Evolutionary conservation across 2,329 filamentous ascomycete species (phyloP), one percentile per base, ranked within the genome.

Genomic region (Colletotrichum destructivum): DNA sequence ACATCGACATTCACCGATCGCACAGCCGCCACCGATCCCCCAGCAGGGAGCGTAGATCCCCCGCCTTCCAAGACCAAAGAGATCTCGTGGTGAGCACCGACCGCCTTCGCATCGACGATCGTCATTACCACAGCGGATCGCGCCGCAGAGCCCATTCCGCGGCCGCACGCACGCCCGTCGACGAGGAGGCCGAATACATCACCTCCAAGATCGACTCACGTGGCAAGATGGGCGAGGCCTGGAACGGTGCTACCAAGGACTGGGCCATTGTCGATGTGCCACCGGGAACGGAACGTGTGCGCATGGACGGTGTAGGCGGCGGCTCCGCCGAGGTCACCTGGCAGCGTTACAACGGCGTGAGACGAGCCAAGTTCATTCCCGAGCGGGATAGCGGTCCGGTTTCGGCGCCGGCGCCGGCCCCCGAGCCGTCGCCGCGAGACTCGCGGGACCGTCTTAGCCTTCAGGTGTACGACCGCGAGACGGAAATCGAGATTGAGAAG

Each of bases 181-280:
- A 91, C 56, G 89, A 92, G 52, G 93, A 93, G 78, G 89, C 88
- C 44, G 86, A 90, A 52, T 91, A 93, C 72, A 87, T 90, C 73
- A 88, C 86, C 35, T 78, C 81, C 71, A 85, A 84, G 75, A 87
- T 90, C 73, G 87, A 90, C 74, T 82, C 84, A 16, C 89, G 93
- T 40, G 91, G 89, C 23, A 89, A 89, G 73, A 88, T 91, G 77
- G 93, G 92, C 63, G 94, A 96, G 81, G 93, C 92, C 26, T 91
- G 88, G 79, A 89, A 93, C 76, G 93, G 93, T 63, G 91, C 90
- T 21, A 94, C 92, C 46, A 91, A 89, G 74, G 92, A 91, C 77
- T 97, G 94, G 94, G 88, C 90, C 65, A 93, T 97, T 73, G 88
- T 97, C 47, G 94, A 97, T 81, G 92, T 97, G 49, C 94, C 94